A percentile compares a stretch with the other conserved stretches of the same genome.
Evolutionary conservation across 2,329 filamentous ascomycete genomes (phyloP).

Genomic region (Fusarium succisae): DNA sequence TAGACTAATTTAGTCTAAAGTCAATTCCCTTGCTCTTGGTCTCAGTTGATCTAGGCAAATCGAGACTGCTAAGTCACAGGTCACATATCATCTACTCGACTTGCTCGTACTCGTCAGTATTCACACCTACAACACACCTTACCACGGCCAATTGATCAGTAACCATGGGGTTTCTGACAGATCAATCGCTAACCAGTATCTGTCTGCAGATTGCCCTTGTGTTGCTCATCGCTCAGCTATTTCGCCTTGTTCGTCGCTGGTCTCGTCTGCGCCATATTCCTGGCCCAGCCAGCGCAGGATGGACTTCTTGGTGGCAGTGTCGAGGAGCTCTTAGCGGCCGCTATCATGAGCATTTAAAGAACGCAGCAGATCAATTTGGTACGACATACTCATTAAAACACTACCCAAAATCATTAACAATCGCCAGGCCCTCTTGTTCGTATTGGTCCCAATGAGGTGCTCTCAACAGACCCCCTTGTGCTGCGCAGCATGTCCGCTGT

Average conservation of each 20-base stretch:
- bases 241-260: slow-evolving; percentile 35
- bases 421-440: slow-evolving; percentile 49
- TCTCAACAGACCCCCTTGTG: slow-evolving; percentile 52
- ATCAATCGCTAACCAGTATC: not conserved
- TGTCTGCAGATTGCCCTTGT: not conserved
- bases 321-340: slow-evolving; percentile 40
- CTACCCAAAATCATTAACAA: not conserved
- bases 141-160: not conserved
- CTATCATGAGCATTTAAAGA: slow-evolving; percentile 42
- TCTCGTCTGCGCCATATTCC: slow-evolving; percentile 44
- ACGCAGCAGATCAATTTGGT: slow-evolving; percentile 41
- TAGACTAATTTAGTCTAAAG: not conserved
- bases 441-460: slow-evolving; percentile 54
- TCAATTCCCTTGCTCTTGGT: not conserved
- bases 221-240: not conserved
- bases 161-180: slow-evolving; percentile 23
- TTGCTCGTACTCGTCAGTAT: not conserved
- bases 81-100: not conserved
- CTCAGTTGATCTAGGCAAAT: not conserved
- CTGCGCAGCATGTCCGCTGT: slow-evolving; percentile 51
- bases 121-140: not conserved
- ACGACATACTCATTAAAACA: not conserved
- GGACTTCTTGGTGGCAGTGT: slow-evolving; percentile 46
- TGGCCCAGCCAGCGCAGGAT: slow-evolving; percentile 37
- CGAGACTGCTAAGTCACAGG: not conserved